Percentiles rank a stretch among this genome's conserved stretches.
Evolutionary conservation across 495 filamentous ascomycete genomes (phyloP).

Genomic region (Penicillium pancosmium): DNA sequence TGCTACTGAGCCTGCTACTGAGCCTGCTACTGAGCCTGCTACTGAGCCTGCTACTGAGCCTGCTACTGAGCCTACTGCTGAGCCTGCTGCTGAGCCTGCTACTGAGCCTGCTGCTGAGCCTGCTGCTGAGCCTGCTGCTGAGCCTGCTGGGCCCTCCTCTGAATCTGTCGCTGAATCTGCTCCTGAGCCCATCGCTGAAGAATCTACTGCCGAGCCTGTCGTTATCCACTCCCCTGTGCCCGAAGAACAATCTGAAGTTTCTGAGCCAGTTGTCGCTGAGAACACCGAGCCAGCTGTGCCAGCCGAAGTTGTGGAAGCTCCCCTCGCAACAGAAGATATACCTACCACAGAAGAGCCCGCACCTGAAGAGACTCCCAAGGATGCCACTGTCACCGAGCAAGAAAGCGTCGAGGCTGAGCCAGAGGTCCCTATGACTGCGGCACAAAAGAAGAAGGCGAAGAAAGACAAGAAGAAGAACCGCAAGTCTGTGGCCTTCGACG

Average conservation of each 20-base stretch:
- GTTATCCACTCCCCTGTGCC: neutral
- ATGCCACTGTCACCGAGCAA: slow-evolving; percentile 1
- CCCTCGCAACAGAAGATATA: neutral
- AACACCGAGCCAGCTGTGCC: neutral
- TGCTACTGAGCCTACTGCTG: neutral
- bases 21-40: neutral
- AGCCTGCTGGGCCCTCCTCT: neutral
- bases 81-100: neutral
- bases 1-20: neutral
- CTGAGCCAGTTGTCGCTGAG: neutral
- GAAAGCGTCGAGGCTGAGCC: slow-evolving; percentile 18
- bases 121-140: neutral
- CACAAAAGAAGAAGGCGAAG: slow-evolving; percentile 43
- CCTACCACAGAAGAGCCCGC: slow-evolving; percentile 9
- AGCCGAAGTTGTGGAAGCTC: neutral
- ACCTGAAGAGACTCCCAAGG: slow-evolving; percentile 13
- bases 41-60: neutral
- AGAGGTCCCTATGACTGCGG: slow-evolving; percentile 25
- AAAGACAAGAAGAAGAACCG: slow-evolving; percentile 43
- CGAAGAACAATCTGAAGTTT: too few species aligned
- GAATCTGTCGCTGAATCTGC: neutral
- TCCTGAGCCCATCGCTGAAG: neutral
- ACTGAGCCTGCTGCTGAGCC: neutral
- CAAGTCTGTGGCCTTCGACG: slow-evolving; percentile 18
- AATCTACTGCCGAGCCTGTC: neutral